Evolutionary conservation across 2,329 filamentous ascomycete genomes (phyloP), one percentile per base, ranked within the genome.

Genomic region (Oidium heveae): DNA sequence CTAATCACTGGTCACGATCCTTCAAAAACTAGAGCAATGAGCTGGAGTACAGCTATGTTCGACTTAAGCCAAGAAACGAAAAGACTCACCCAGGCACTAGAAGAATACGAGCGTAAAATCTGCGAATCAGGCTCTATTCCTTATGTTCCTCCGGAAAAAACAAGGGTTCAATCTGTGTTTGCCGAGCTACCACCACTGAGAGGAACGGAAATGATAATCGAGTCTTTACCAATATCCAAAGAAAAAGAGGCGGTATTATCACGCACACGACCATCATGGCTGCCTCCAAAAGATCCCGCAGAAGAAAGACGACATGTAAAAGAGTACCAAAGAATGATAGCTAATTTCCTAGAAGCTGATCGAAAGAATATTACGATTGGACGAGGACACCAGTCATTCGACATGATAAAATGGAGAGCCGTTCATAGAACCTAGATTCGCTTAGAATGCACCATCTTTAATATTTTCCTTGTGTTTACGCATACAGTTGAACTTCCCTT

Each of bases 281-380:
- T 91, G 2, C 85, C 86, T 0, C 85, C 85, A 0, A 91, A 91
- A 68, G 80, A 91, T 59, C 88, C 86, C 1, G 84, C 84, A 54
- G 91, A 98, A 67, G 91, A 98, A 69, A 84, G 78, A 65, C 82
- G 81, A 60, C 91, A 98, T 67, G 66, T 98, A 59, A 87, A 77
- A 63, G 80, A 91, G 65, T 91, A 88, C 64, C 81, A 88, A 67
- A 79, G 75, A 66, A 88, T 91, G 82, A 85, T 89, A 81, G 73
- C 72, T 0, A 71, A 70, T 47, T 79, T 77, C 59, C 66, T 71
- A 53, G 76, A 77, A 61, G 74, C 76, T 0, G 78, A 81, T 34
- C 74, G 75, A 56, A 74, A 74, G 62, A 76, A 69, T 59, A 76
- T 80, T 59, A 72, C 71, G 0, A 68, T 71, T 16, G 71, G 71